Percentiles rank a stretch among this genome's conserved stretches.
phyloP scores from a whole-genome alignment of 2,329 filamentous ascomycete species.

The Alternaria brassicicola region DNA sequence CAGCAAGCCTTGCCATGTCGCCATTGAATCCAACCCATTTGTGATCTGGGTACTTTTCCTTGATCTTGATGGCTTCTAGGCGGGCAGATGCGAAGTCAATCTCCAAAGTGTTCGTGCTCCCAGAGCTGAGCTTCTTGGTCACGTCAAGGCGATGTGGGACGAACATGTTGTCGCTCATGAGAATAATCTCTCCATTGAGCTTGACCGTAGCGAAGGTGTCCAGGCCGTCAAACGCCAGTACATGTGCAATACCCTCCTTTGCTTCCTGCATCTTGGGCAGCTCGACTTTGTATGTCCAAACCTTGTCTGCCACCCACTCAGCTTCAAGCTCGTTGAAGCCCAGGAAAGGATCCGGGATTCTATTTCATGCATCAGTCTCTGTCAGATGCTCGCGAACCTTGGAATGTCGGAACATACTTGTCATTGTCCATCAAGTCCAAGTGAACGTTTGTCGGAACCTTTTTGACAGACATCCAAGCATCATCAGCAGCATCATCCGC shows the following conservation, averaged over 20 bases:
- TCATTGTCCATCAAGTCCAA: slow-evolving; percentile 55
- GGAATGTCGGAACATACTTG: slow-evolving; percentile 44
- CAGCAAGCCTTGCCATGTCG: slow-evolving; percentile 59
- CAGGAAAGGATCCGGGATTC: slow-evolving; percentile 58
- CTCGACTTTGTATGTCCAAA: slow-evolving; percentile 55
- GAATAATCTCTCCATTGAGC: slow-evolving; percentile 61
- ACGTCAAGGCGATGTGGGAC: slow-evolving; percentile 63
- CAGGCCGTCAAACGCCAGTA: slow-evolving; percentile 67
- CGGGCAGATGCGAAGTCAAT: slow-evolving; percentile 65
- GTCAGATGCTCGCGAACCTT: not conserved
- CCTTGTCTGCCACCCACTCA: slow-evolving; percentile 57
- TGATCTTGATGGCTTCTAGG: slow-evolving; percentile 59
- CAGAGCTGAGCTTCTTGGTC: slow-evolving; percentile 48
- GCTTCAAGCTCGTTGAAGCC: slow-evolving; percentile 58
- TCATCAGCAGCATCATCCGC: slow-evolving; percentile 47
- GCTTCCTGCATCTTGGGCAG: slow-evolving; percentile 43
- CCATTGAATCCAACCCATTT: slow-evolving; percentile 60
- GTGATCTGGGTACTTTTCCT: slow-evolving; percentile 62
- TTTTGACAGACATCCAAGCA: slow-evolving; percentile 53
- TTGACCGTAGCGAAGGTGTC: slow-evolving; percentile 67
- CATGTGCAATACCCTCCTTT: slow-evolving; percentile 44
- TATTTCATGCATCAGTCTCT: slow-evolving; percentile 25
- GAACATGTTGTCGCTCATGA: slow-evolving; percentile 69
- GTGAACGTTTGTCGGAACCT: slow-evolving; percentile 57
- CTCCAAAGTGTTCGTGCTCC: slow-evolving; percentile 55